Evolutionary conservation across 768 basidiomycete genomes (phyloP).

Genomic region (Boletus fagicola): DNA sequence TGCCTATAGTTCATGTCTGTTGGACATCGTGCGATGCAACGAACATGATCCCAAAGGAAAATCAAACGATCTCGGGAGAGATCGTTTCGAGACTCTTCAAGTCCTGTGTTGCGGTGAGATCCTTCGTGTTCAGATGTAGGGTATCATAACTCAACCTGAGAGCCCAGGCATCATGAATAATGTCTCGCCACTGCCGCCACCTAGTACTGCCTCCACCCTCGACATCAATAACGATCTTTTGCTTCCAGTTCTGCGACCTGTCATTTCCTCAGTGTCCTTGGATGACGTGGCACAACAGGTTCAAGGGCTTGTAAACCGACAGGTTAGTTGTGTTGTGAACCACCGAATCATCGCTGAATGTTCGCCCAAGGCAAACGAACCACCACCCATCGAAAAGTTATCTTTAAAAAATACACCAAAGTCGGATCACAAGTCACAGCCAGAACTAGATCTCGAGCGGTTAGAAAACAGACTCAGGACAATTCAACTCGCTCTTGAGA

Average conservation of each 20-base stretch:
- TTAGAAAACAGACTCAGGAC: slow-evolving; percentile 72
- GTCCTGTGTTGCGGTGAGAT: slow-evolving; percentile 68
- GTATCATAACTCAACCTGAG: not conserved
- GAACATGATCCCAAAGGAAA: slow-evolving; percentile 35
- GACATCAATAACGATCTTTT: slow-evolving; percentile 73
- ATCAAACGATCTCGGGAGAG: slow-evolving; percentile 44
- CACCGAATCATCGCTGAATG: not conserved
- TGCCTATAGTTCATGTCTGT: slow-evolving; percentile 60
- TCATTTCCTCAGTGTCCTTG: slow-evolving; percentile 60
- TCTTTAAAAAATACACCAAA: slow-evolving; percentile 66
- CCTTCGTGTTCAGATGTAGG: not conserved
- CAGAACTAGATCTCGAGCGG: slow-evolving; percentile 68
- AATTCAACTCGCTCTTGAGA: slow-evolving; percentile 80
- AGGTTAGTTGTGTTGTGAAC: slow-evolving; percentile 38
- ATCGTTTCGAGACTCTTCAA: slow-evolving; percentile 50
- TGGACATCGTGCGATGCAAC: slow-evolving; percentile 53
- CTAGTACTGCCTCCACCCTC: slow-evolving; percentile 54
- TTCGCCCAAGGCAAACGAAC: slow-evolving; percentile 43
- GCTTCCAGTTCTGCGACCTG: slow-evolving; percentile 66
- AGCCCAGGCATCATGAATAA: slow-evolving; percentile 70
- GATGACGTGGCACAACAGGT: slow-evolving; percentile 47
- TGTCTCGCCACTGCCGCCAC: slow-evolving; percentile 71
- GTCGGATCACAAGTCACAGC: slow-evolving; percentile 70
- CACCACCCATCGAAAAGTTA: slow-evolving; percentile 49
- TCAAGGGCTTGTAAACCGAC: slow-evolving; percentile 48